Evolutionary conservation across 2,329 filamentous ascomycete species (phyloP), one percentile per base, ranked within the genome.

Genomic region (Colletotrichum lini): DNA sequence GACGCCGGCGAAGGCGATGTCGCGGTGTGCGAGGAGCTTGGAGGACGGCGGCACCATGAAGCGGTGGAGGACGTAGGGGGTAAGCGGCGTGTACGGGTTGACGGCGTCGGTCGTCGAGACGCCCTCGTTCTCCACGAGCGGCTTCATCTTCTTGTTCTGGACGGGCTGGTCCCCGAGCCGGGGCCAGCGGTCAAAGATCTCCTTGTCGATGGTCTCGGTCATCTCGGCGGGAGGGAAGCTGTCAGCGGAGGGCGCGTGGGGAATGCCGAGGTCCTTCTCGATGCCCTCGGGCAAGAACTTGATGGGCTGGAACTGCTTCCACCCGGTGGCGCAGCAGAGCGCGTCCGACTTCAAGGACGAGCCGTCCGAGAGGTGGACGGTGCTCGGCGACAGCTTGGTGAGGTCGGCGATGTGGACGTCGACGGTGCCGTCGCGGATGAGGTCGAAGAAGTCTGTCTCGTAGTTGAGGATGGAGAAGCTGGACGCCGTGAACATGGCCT

Each of bases 381-480:
- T 83, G 18, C 82, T 77, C 2, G 81, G 75, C 9, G 82, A 80
- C 6, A 92, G 80, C 23, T 79, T 76, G 1, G 78, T 79, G 9
- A 92, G 81, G 70, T 91, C 86, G 15, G 83, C 85, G 21, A 89
- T 80, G 70, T 90, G 84, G 3, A 91, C 78, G 13, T 81, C 81
- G 59, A 91, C 83, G 52, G 78, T 84, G n/a, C 87, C 89, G 21
- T 81, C 76, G 47, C 82, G 82, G 18, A 91, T 84, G 16, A 90
- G 79, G 4, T 89, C 87, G 74, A 90, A 88, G 74, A 91, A 86
- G 74, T 88, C 83, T 4, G 83, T 87, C 0, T 85, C 82, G 74
- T 89, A 91, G 77, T 91, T 92, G 63, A 89, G 82, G 61, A 93
- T 91, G 62, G 87, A 87, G 30, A 91, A 82, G 5, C 84, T 86